Percentiles rank a stretch among this genome's conserved stretches.
Conservation (phyloP, 1,139 yeast genomes). For the Geotrichum reessii region DNA sequence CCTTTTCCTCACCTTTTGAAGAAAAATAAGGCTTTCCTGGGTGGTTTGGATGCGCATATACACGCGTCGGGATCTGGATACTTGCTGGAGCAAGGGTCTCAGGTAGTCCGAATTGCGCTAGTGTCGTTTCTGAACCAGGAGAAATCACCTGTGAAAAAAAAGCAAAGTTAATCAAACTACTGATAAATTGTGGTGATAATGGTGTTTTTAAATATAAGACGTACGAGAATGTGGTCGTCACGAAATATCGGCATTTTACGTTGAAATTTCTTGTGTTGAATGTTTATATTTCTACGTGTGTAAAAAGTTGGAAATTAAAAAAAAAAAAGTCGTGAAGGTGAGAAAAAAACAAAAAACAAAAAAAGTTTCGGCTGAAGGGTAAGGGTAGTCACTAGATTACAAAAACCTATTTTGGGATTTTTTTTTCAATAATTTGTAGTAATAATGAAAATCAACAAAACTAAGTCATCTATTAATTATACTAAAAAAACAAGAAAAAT, state of each 20-base stretch:
- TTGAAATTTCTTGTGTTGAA: background rate
- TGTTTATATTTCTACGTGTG: background rate
- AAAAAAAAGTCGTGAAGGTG: background rate
- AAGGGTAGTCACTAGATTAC: background rate
- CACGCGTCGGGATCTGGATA: slow-evolving; percentile 66
- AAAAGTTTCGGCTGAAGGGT: background rate
- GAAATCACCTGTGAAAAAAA: slow-evolving; percentile 48
- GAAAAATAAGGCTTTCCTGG: slow-evolving; percentile 40
- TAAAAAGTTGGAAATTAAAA: background rate
- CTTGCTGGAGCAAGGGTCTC: slow-evolving; percentile 77
- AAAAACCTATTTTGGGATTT: background rate
- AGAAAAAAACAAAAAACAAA: background rate
- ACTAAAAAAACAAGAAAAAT: too few species aligned
- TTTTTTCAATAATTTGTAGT: background rate
- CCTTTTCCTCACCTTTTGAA: slow-evolving; percentile 37
- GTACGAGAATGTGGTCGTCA: slow-evolving; percentile 49
- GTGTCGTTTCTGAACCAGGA: slow-evolving; percentile 73
- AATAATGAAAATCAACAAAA: background rate
- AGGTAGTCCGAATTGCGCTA: slow-evolving; percentile 74
- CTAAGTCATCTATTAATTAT: too few species aligned
- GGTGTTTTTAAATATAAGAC: slow-evolving; percentile 10
- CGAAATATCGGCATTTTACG: slow-evolving; percentile 52
- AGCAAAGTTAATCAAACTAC: background rate
- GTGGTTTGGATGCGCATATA: slow-evolving; percentile 48
- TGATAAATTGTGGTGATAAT: background rate